Conservation (phyloP, 1,139 yeast genomes). For the Yamadazyma siamensis region DNA sequence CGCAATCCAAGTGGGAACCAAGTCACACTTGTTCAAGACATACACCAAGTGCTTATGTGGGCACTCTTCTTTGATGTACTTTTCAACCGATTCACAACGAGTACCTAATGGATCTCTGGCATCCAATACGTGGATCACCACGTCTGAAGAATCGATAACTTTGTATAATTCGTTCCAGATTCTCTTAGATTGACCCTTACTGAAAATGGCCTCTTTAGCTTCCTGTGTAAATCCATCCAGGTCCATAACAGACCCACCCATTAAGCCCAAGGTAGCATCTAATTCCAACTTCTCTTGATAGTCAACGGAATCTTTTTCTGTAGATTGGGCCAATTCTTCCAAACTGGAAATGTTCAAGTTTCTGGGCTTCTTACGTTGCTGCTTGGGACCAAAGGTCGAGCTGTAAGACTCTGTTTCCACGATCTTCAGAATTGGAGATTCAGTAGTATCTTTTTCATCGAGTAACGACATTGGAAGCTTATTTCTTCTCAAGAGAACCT, state of each 20-base stretch:
- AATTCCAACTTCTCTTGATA: conserved; percentile 76
- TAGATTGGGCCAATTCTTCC: conserved; percentile 70
- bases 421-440: conserved; percentile 75
- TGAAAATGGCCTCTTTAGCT: conserved; percentile 93
- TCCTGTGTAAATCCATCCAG: conserved; percentile 83
- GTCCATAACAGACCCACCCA: conserved; percentile 66
- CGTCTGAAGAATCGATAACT: conserved; percentile 95
- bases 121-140: conserved; percentile 91
- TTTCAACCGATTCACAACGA: conserved; percentile 89
- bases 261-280: conserved; percentile 70
- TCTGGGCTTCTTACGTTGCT: conserved; percentile 90
- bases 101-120: conserved; percentile 98
- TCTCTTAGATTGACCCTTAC: conserved; percentile 96
- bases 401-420: conserved; percentile 85
- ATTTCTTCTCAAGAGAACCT: conserved; percentile 82
- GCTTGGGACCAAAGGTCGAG: conserved; percentile 88
- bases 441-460: conserved; percentile 75
- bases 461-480: conserved; percentile 93
- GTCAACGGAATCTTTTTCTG: conserved; percentile 55
- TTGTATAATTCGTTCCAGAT: conserved; percentile 98
- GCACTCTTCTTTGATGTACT: conserved; percentile 88
- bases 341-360: conserved; percentile 67
- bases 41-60: conserved; percentile 95
- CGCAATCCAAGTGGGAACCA: conserved; percentile 99
- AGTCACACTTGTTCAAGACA: conserved; percentile 94